Conservation (phyloP, 2,329 filamentous ascomycete species). For the Alternaria rosae region DNA sequence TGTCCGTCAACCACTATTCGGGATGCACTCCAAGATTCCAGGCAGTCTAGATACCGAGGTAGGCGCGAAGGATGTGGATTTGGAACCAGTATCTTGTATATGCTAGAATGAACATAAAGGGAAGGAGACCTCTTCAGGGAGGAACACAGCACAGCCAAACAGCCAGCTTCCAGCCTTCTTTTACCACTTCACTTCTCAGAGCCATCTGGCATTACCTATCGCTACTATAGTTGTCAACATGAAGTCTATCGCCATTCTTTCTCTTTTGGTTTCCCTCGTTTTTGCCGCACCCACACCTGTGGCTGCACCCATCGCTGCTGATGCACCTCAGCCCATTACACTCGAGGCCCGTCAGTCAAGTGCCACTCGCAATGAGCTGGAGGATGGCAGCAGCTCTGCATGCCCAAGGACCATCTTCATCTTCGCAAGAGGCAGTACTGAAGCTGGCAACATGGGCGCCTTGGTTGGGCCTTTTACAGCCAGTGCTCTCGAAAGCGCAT, state of each 20-base stretch:
- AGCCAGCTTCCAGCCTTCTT: not conserved
- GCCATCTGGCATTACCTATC: not conserved
- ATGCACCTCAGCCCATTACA: not conserved
- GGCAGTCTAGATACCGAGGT: not conserved
- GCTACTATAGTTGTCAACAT: conserved; percentile 1
- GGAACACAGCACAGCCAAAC: not conserved
- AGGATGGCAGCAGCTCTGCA: conserved; percentile 15
- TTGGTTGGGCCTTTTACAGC: conserved; percentile 13
- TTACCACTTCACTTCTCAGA: not conserved
- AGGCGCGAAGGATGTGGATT: not conserved
- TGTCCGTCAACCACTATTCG: not conserved
- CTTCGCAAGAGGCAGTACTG: conserved; percentile 26
- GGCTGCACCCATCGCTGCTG: not conserved
- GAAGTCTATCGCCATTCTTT: conserved; percentile 9
- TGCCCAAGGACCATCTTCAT: conserved; percentile 31
- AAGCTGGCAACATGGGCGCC: conserved; percentile 27
- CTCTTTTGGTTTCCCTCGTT: conserved; percentile 1
- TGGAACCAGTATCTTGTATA: not conserved
- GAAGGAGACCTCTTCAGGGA: not conserved
- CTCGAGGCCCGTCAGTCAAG: conserved; percentile 13
- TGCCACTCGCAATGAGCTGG: conserved; percentile 22
- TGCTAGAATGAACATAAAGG: not conserved
- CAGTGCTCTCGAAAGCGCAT: conserved; percentile 18
- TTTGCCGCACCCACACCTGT: conserved; percentile 6
- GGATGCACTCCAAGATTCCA: not conserved